Percentiles rank a stretch among this genome's conserved stretches.
Evolutionary conservation across 2,329 filamentous ascomycete species (phyloP).

Genomic region (Sordariomycetes sp.): DNA sequence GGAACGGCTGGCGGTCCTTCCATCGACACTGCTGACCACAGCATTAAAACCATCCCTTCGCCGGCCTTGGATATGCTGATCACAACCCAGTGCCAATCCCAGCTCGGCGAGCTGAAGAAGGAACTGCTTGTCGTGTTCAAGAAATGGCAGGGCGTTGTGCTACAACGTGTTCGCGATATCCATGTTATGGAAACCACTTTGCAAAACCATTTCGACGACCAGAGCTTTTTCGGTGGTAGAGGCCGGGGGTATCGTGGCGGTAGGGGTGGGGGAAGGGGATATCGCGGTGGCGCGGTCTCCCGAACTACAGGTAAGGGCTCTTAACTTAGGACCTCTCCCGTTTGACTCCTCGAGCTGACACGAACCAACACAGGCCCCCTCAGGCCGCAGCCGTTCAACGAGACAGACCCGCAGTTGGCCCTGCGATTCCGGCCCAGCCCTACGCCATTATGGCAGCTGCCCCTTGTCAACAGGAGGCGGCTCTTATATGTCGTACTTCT

Average conservation of each 20-base stretch:
- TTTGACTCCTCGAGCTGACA: not conserved
- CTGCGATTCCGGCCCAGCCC: slow-evolving; percentile 43
- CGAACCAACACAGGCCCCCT: slow-evolving; percentile 17
- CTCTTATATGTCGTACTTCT: slow-evolving; percentile 62
- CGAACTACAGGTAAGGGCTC: slow-evolving; percentile 10
- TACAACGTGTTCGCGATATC: slow-evolving; percentile 59
- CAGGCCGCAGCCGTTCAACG: slow-evolving; percentile 20
- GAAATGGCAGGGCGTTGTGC: slow-evolving; percentile 63
- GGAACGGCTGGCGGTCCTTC: slow-evolving; percentile 3
- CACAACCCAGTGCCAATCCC: slow-evolving; percentile 11
- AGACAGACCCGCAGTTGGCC: slow-evolving; percentile 32
- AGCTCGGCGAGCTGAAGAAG: slow-evolving; percentile 53
- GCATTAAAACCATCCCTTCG: not conserved
- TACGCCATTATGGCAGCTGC: slow-evolving; percentile 45
- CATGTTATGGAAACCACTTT: slow-evolving; percentile 29
- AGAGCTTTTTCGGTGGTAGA: not conserved
- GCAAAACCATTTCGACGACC: not conserved
- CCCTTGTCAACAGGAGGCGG: slow-evolving; percentile 47
- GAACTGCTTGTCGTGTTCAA: slow-evolving; percentile 60
- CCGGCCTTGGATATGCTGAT: not conserved
- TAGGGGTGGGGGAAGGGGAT: slow-evolving; percentile 18
- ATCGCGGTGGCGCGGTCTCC: slow-evolving; percentile 8
- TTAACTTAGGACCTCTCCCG: not conserved
- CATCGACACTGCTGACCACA: not conserved
- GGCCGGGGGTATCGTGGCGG: slow-evolving; percentile 9